Percentiles rank a stretch among this genome's conserved stretches.
These are phyloP conservation scores for Metroxylon sagu DNA, from an alignment of 176 grass and related monocot species.

Conservation along the genomic window DNA sequence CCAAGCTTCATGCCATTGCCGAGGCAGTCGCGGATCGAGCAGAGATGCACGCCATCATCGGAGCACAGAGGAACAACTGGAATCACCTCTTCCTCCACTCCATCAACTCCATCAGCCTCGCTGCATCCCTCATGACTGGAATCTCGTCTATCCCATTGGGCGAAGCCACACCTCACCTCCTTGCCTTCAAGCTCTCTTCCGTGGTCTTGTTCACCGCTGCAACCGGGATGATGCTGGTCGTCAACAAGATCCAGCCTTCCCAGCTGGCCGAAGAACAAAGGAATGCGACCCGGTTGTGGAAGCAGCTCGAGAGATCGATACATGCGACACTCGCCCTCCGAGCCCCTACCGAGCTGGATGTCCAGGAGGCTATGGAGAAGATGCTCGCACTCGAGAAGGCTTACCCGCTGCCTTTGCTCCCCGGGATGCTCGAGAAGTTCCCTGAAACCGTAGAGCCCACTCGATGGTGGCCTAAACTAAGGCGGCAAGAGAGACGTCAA, in stretches of 20 bases:
- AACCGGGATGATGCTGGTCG: conserved; percentile 23
- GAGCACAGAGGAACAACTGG: conserved; percentile 51
- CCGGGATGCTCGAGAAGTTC: conserved; percentile 51
- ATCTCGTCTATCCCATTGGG: conserved; percentile 9
- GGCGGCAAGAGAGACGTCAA: neutral
- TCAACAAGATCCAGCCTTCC: conserved; percentile 50
- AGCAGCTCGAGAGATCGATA: conserved; percentile 35
- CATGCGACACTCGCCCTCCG: neutral
- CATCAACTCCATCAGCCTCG: conserved; percentile 41
- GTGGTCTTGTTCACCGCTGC: conserved; percentile 22
- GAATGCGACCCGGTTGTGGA: conserved; percentile 41
- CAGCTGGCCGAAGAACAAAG: conserved; percentile 68
- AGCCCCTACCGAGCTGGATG: neutral
- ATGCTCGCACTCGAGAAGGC: conserved; percentile 43
- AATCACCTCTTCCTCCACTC: conserved; percentile 68
- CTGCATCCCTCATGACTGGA: conserved; percentile 30
- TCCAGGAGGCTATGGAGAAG: conserved; percentile 17
- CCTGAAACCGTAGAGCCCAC: conserved; percentile 33
- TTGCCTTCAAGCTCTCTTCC: conserved; percentile 26
- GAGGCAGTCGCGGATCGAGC: conserved; percentile 42
- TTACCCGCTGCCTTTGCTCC: conserved; percentile 37
- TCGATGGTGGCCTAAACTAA: conserved; percentile 41
- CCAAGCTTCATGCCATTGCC: conserved; percentile 33
- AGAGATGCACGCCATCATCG: conserved; percentile 66
- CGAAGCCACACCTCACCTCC: neutral